Evolutionary conservation across 2,329 filamentous ascomycete genomes (phyloP), one percentile per base, ranked within the genome.

Genomic region (Paecilomyces sp.): DNA sequence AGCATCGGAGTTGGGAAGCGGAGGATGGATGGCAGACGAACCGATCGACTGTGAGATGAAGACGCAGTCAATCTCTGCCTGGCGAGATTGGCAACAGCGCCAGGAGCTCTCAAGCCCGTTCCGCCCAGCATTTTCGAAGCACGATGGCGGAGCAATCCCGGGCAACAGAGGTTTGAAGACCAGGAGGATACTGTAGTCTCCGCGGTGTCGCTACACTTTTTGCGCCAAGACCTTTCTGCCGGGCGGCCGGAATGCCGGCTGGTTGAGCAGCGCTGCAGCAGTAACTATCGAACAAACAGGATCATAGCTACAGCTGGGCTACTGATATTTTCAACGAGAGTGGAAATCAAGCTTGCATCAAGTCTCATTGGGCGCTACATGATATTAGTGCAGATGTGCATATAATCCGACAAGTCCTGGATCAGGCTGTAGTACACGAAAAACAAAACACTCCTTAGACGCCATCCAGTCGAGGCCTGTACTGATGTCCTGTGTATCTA

Each of bases 51-150:
- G 31, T 70, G 70, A 59, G 66, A 68, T 25, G 69, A 63, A 50
- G 69, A 65, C 25, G 65, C 60, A 62, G 66, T 60, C 58, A 69
- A 64, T 61, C 66, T 65, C 65, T 70, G 68, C 59, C 66, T 71
- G 57, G 67, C 65, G 61, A 71, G 58, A 53, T 74, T 76, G 64
- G 79, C 71, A 64, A 77, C 74, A 57, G 77, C 76, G 68, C 73
- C 72, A 60, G 79, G 76, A 73, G 76, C 79, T 62, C 79, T 74
- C 58, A 85, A 67, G 65, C 82, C 80, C 79, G 79, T 79, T 65
- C 81, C 80, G 69, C 81, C 80, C 70, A 86, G 75, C 83, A 86
- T 86, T 66, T 68, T 71, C 25, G 57, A 64, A 60, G 55, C 25
- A 58, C 36, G 61, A 62, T 54, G 56, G 55, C 57, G 58, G 61